Evolutionary conservation across 768 basidiomycete genomes (phyloP), one percentile per base, ranked within the genome.

Genomic region (Suillus luteus): DNA sequence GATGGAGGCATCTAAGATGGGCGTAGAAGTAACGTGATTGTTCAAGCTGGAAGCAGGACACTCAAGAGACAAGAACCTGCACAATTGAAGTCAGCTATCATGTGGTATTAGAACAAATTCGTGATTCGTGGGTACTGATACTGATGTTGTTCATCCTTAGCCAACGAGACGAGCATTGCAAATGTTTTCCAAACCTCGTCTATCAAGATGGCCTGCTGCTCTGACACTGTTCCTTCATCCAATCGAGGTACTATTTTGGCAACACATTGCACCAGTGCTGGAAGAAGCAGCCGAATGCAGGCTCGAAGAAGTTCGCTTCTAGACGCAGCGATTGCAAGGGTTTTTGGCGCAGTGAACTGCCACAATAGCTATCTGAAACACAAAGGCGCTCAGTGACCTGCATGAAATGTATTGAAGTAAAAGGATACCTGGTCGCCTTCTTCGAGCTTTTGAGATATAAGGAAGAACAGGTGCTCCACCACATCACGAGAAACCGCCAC

Each of bases 291-390:
- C 55, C 85, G 82, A 8, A 85, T 81, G 67, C 91, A 93, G 63
- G 89, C 86, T 17, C 87, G 85, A 24, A 99, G 83, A 12, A 89
- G 76, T 1, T 84, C 76, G 60, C 85, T 88, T 5, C 87, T 89
- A 3, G 87, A 78, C 0, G 93, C 90, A 2, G 95, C 88, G 6
- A 85, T 74, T 41, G 93, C 82, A 48, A 98, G 78, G 0, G 95
- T n/a, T 96, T 71, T 91, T 92, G 1, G 91, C 86, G 70, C 96
- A 98, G 69, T 99, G 94, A 2, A 90, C 86, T 1, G 95, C 95
- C 2, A 92, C 92, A 19, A 93, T 73, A 1, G 91, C 87, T 44
- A 88, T 79, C 93, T 97, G 63, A 33, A 33, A 51, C 24, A 9
- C 17, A 49, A 43, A 35, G 69, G 48, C 40, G 2, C 43, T 49